Evolutionary conservation across 2,329 filamentous ascomycete genomes (phyloP), one percentile per base, ranked within the genome.

Genomic region (Ophiosphaerella herpotricha): DNA sequence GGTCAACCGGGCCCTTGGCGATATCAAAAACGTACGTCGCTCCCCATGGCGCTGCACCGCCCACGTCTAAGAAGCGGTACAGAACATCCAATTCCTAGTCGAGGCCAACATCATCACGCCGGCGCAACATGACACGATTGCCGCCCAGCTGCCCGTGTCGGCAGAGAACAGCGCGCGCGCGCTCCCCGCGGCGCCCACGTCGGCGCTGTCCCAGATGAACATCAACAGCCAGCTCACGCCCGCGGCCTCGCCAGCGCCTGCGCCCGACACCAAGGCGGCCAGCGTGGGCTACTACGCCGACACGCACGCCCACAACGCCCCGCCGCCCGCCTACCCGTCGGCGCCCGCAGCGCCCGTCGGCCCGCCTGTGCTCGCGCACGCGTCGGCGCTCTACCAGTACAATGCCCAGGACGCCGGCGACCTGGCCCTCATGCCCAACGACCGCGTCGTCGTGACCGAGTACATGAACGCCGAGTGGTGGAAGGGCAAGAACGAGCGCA

Each of bases 391-490:
- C 41, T 97, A 96, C 78, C 82, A 83, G 55, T 97, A 97, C 78
- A 82, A 81, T 31, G 89, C 87, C 7, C 81, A 87, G 35, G 92
- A 96, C 70, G 82, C 86, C 4, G 90, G 91, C 52, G 93, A 97
- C 71, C 80, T 96, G 56, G 85, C 84, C 2, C 85, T 97, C 52
- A 85, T 90, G 68, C 86, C 88, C 54, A 88, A 92, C 68, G 93
- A 97, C 76, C 80, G 82, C 57, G 81, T 97, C 61, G 82, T 85
- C 51, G 89, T 97, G 18, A 84, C 85, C 59, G 90, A 96, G 76
- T 92, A 96, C 78, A 94, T 96, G 88, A 97, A 97, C 75, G 85
- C 87, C 55, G 92, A 97, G 75, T 97, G 93, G 93, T 97, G 91
- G 91, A 87, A 91, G 80, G 93, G 93, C 61, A 85, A 84, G 63